Evolutionary conservation across 371 early-diverging fungal genomes (phyloP).

Genomic region (Syncephalastrum sp.): DNA sequence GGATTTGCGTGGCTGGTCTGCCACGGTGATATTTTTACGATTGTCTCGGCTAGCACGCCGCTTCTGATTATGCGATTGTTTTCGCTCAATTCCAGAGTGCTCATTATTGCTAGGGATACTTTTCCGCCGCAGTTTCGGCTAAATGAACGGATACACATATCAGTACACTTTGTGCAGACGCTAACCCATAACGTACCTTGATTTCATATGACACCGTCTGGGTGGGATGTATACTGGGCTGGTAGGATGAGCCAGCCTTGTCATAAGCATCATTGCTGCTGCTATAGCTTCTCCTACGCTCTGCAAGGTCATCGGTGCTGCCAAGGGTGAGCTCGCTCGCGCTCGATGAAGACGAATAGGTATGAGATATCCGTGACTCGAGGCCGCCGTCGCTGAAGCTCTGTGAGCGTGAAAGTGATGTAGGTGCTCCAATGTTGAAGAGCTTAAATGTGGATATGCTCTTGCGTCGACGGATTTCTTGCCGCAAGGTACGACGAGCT

Average conservation of each 20-base stretch:
- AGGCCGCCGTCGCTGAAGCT: neutral
- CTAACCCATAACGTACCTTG: conserved; percentile 6
- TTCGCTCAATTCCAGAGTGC: too few species aligned
- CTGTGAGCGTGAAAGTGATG: neutral
- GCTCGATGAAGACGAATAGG: conserved; percentile 1
- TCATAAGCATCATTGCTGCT: too few species aligned
- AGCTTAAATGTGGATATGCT: conserved; percentile 16
- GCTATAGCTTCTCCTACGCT: too few species aligned
- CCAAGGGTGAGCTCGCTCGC: too few species aligned
- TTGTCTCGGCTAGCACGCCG: too few species aligned
- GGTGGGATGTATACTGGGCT: conserved; percentile 17
- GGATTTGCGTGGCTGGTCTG: too few species aligned
- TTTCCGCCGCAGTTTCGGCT: too few species aligned
- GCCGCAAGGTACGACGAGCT: conserved; percentile 7
- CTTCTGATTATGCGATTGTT: too few species aligned
- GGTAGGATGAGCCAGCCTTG: neutral
- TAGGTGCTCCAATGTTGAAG: conserved; percentile 6
- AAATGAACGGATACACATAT: neutral
- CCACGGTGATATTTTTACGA: too few species aligned
- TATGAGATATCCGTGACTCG: conserved; percentile 11
- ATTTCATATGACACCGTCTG: conserved; percentile 18
- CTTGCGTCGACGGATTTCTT: conserved; percentile 9
- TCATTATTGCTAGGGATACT: too few species aligned
- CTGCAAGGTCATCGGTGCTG: too few species aligned
- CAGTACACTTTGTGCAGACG: neutral